Evolutionary conservation across 1,284 basidiomycete genomes (phyloP).

Genomic region (Pascua guehoae): DNA sequence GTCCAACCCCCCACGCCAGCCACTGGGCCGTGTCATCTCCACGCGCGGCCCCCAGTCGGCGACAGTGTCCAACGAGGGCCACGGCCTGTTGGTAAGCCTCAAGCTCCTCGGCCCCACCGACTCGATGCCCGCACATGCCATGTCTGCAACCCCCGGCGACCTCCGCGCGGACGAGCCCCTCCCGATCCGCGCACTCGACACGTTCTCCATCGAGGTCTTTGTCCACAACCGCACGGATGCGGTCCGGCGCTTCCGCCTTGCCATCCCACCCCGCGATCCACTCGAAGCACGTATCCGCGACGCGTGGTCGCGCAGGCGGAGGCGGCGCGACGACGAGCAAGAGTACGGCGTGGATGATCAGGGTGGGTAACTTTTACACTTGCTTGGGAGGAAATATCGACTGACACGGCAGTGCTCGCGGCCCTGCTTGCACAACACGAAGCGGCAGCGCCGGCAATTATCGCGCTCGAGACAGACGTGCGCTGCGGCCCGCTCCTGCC

Average conservation of each 20-base stretch:
- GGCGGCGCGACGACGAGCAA: conserved; percentile 16
- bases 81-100: conserved; percentile 64
- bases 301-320: conserved; percentile 20
- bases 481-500: conserved; percentile 76
- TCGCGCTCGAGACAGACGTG: conserved; percentile 75
- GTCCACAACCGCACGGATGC: conserved; percentile 79
- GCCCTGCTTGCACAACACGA: conserved; percentile 26
- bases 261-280: conserved; percentile 58
- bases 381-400: too few species aligned
- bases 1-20: conserved; percentile 12
- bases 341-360: conserved; percentile 28
- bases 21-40: conserved; percentile 9
- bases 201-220: conserved; percentile 80
- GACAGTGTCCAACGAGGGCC: conserved; percentile 7
- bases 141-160: conserved; percentile 52
- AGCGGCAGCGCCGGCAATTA: conserved; percentile 54
- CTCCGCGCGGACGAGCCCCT: background rate
- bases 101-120: conserved; percentile 58
- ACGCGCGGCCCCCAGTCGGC: conserved; percentile 1
- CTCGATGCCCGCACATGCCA: conserved; percentile 62
- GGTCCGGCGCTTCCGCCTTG: conserved; percentile 71
- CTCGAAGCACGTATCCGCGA: conserved; percentile 39
- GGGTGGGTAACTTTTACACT: conserved; percentile 23
- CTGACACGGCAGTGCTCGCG: conserved; percentile 41
- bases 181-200: conserved; percentile 52